Conservation (phyloP, 495 filamentous ascomycete genomes). For the Podospora australis region DNA sequence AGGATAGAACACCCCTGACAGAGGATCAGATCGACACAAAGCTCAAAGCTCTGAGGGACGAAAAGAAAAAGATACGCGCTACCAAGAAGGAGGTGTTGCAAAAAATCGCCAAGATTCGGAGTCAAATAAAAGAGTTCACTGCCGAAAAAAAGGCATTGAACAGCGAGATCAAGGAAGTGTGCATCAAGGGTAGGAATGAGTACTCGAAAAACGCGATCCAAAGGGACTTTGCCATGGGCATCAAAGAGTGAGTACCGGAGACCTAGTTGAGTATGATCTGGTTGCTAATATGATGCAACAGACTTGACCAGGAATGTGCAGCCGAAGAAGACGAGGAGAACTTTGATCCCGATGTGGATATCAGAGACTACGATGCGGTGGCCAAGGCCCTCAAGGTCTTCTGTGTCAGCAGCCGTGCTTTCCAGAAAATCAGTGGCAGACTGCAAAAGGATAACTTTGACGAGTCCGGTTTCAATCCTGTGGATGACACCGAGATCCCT, state of each 20-base stretch:
- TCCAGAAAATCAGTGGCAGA: conserved; percentile 52
- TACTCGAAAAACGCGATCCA: conserved; percentile 53
- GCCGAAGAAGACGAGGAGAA: conserved; percentile 23
- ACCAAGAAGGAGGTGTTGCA: conserved; percentile 7
- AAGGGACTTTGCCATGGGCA: conserved; percentile 53
- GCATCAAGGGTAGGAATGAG: conserved; percentile 52
- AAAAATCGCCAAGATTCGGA: conserved; percentile 4
- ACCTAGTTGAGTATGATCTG: no score
- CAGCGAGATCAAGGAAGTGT: conserved; percentile 37
- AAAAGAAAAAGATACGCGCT: conserved; percentile 24
- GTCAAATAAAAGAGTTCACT: conserved; percentile 21
- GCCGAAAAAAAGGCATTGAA: conserved; percentile 11
- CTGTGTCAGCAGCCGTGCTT: conserved; percentile 52
- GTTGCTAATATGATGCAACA: conserved; percentile 8
- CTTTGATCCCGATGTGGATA: conserved; percentile 41
- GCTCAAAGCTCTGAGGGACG: conserved; percentile 16
- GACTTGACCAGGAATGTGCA: conserved; percentile 29
- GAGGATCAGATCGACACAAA: conserved; percentile 19
- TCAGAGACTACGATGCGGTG: conserved; percentile 56
- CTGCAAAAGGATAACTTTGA: conserved; percentile 31
- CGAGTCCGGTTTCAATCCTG: conserved; percentile 28
- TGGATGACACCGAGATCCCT: conserved; percentile 44
- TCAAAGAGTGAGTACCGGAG: conserved; percentile 39
- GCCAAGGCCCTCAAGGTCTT: conserved; percentile 52
- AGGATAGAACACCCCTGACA: conserved; percentile 11